Conservation (phyloP, 257 asterid genomes). For the Solanum bulbocastanum region DNA sequence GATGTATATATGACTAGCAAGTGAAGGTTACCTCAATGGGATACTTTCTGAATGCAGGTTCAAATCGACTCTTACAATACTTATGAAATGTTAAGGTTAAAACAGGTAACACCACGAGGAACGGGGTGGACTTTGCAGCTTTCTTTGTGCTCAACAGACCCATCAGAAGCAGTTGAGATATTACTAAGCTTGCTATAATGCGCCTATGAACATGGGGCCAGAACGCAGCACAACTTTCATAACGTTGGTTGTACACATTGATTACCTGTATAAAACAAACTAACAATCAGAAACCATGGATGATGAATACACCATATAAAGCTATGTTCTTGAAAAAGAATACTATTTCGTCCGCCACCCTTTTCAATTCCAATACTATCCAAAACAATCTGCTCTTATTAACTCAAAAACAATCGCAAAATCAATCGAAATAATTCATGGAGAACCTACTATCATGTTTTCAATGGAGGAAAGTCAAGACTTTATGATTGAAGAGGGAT, state of each 20-base stretch:
- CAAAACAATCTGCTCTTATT: no score
- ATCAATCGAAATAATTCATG: no score
- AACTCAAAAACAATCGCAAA: no score
- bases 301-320: not conserved
- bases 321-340: not conserved
- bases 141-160: conserved; percentile 80
- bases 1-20: not conserved
- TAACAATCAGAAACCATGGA: not conserved
- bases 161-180: conserved; percentile 79
- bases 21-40: conserved; percentile 72
- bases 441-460: no score
- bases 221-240: conserved; percentile 92
- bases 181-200: conserved; percentile 71
- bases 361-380: no score
- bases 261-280: conserved; percentile 44
- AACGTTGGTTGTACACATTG: conserved; percentile 78
- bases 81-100: conserved; percentile 72
- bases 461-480: no score
- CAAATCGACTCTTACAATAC: conserved; percentile 91
- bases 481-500: no score
- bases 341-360: not conserved
- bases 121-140: conserved; percentile 90
- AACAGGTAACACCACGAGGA: conserved; percentile 60
- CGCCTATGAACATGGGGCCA: conserved; percentile 98
- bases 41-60: conserved; percentile 83